A percentile compares a stretch with the other conserved stretches of the same genome.
phyloP scores from a whole-genome alignment of 805 yeast genomes.

The Ogataea ramenticola region DNA sequence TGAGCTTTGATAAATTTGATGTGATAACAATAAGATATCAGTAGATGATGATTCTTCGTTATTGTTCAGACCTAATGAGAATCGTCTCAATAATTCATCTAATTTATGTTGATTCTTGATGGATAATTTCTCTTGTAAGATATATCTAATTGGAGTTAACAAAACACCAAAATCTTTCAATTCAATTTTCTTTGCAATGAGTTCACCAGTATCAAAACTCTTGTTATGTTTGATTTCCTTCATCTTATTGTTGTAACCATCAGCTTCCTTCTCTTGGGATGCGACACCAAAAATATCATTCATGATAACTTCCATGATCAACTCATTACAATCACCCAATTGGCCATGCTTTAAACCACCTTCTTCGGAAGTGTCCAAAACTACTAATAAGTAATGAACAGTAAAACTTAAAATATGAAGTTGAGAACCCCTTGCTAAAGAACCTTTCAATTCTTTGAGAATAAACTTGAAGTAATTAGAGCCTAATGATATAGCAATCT shows the following conservation, averaged over 20 bases:
- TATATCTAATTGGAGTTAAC: conserved; percentile 59
- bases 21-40: conserved; percentile 63
- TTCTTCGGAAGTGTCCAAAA: conserved; percentile 26
- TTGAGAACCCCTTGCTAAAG: conserved; percentile 85
- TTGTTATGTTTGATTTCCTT: conserved; percentile 87
- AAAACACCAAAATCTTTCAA: conserved; percentile 50
- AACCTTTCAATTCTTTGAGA: conserved; percentile 67
- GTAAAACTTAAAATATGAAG: conserved; percentile 88
- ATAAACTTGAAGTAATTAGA: conserved; percentile 67
- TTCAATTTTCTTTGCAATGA: conserved; percentile 58
- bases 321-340: conserved; percentile 52
- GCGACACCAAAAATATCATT: conserved; percentile 89
- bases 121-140: conserved; percentile 58
- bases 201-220: conserved; percentile 81
- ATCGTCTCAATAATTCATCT: conserved; percentile 71
- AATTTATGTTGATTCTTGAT: conserved; percentile 65
- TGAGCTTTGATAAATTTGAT: conserved; percentile 60
- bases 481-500: conserved; percentile 60
- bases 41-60: conserved; percentile 53
- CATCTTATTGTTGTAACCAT: conserved; percentile 78
- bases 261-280: conserved; percentile 92
- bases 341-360: conserved; percentile 53
- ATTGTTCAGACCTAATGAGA: conserved; percentile 69
- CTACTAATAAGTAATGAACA: conserved; percentile 62
- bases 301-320: conserved; percentile 71